Evolutionary conservation across 768 basidiomycete species (phyloP).

Genomic region (Mycena latifolia): DNA sequence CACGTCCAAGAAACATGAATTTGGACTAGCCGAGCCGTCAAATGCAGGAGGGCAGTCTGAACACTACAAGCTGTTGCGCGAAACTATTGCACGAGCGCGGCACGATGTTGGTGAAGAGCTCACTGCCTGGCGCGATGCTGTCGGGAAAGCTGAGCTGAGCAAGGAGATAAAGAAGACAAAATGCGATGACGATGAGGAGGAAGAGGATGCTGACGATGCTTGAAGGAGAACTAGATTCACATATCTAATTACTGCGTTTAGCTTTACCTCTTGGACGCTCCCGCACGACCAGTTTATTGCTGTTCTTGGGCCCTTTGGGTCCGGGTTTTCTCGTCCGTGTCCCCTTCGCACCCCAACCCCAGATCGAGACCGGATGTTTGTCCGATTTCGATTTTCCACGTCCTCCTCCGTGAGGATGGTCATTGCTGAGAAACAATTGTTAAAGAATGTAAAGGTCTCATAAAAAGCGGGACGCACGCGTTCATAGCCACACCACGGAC

Average conservation of each 20-base stretch:
- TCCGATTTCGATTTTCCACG: constrained; percentile 98
- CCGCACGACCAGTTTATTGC: constrained; percentile 90
- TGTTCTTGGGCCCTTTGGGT: constrained; percentile 89
- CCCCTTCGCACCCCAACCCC: constrained; percentile 95
- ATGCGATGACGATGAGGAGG: constrained; percentile 58
- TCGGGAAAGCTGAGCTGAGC: constrained; percentile 71
- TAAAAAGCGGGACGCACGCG: constrained; percentile 66
- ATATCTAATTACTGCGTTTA: constrained; percentile 55
- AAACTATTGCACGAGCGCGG: constrained; percentile 64
- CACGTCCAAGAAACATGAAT: constrained; percentile 29
- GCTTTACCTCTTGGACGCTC: constrained; percentile 85
- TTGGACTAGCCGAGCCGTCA: constrained; percentile 11
- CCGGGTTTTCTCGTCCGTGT: constrained; percentile 94
- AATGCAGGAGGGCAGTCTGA: constrained; percentile 15
- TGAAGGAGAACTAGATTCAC: constrained; percentile 26
- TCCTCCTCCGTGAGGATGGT: constrained; percentile 98
- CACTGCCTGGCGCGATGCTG: constrained; percentile 81
- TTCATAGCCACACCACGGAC: constrained; percentile 99
- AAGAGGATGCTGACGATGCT: constrained; percentile 59
- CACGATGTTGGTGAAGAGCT: constrained; percentile 72
- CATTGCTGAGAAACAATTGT: constrained; percentile 61
- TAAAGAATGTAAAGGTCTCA: neutral
- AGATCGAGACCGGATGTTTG: constrained; percentile 92
- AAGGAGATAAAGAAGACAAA: constrained; percentile 65
- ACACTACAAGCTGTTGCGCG: constrained; percentile 66